Evolutionary conservation across 2,329 filamentous ascomycete genomes (phyloP), one percentile per base, ranked within the genome.

Genomic region (Alternaria atra): DNA sequence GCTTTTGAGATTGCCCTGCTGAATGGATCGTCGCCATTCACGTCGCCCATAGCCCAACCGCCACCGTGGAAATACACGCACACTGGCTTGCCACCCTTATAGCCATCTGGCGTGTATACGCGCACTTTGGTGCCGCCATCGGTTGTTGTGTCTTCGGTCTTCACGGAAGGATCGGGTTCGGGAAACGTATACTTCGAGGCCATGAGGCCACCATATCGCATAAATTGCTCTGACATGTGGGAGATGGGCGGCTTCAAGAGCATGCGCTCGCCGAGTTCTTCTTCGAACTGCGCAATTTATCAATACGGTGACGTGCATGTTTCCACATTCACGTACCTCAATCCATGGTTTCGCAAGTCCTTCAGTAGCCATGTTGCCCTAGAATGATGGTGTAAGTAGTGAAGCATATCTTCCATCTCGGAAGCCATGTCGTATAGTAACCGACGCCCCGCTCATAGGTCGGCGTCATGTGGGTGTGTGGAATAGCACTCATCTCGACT

Each of bases 41-140:
- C 40, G 43, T 77, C 70, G 12, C 77, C 75, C 71, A 79, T 76
- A 5, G 75, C 75, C 77, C 76, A 80, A 5, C 77, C 77, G 39
- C 77, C 77, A 32, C 77, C 72, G 62, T 80, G 77, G 35, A 66
- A 76, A 44, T 77, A 79, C 13, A 80, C 56, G 29, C 76, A 73
- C 7, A 75, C 69, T 6, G 77, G 77, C 23, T 71, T 78, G 15
- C 63, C 66, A 9, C 71, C 70, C 7, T 53, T 58, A 37, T 77
- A 77, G 6, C 67, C 69, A 29, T 71, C 53, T 3, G 77, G 77
- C 1, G 71, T 78, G 52, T 79, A 79, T n/a, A 79, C 67, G 29
- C 77, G 73, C 2, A 77, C 63, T 55, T 73, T 75, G 7, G 75
- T 53, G 0, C 70, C 74, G 30, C 65, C 61, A 3, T 66, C 57